These are phyloP conservation scores for Solanum virginianum DNA, from an alignment of 257 asterid genomes.

Conservation along the genomic window DNA sequence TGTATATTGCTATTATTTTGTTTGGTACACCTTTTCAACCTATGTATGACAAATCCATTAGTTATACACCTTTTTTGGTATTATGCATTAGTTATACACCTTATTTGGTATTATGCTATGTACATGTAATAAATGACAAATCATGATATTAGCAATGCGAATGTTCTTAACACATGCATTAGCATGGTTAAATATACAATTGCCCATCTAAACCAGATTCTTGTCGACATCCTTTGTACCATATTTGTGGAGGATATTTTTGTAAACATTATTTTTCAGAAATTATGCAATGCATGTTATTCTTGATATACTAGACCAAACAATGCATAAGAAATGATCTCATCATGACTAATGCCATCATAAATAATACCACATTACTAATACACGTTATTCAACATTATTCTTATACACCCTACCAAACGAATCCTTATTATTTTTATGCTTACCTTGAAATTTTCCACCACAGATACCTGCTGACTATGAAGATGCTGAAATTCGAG, in stretches of 20 bases:
- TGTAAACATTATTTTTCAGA: background rate
- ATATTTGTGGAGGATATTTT: background rate
- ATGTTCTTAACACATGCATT: background rate
- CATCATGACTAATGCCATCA: background rate
- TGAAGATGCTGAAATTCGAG: conserved; percentile 28
- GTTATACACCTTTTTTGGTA: background rate
- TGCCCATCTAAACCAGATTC: background rate
- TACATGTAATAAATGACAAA: background rate
- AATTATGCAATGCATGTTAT: background rate
- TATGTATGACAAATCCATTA: background rate
- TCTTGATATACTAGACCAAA: background rate
- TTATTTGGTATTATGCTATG: background rate
- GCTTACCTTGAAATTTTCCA: conserved; percentile 12
- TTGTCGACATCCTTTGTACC: background rate
- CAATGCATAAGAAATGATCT: background rate
- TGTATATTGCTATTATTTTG: background rate
- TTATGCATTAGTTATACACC: background rate
- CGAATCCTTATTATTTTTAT: background rate
- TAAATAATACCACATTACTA: background rate
- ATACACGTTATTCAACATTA: background rate
- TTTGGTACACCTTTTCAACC: background rate
- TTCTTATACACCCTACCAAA: background rate
- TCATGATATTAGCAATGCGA: background rate
- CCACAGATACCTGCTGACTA: conserved; percentile 19
- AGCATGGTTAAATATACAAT: background rate